These are phyloP conservation scores for Camillea tinctor DNA, from an alignment of 2,329 filamentous ascomycete species.

Conservation along the genomic window DNA sequence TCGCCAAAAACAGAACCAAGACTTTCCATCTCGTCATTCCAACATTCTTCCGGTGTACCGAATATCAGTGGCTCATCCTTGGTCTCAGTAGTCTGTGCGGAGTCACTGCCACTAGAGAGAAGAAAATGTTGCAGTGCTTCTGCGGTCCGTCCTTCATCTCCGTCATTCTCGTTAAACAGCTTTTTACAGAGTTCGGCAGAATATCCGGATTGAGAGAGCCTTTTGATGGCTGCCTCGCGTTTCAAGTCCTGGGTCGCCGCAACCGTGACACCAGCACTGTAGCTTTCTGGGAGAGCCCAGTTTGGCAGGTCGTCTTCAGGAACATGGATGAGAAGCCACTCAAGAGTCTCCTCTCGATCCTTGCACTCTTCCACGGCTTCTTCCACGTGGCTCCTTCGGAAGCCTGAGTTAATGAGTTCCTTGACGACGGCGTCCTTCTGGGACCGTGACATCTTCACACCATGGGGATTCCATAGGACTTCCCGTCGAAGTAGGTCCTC, in stretches of 20 bases:
- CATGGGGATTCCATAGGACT: constrained; percentile 84
- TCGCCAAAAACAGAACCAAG: constrained; percentile 85
- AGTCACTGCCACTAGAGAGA: constrained; percentile 44
- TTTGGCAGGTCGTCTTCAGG: constrained; percentile 93
- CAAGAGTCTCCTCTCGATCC: constrained; percentile 86
- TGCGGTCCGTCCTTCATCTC: constrained; percentile 75
- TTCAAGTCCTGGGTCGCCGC: constrained; percentile 73
- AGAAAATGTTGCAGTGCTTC: constrained; percentile 75
- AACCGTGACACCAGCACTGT: constrained; percentile 85
- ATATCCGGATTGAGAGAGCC: constrained; percentile 81
- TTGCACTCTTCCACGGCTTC: constrained; percentile 87
- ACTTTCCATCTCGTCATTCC: constrained; percentile 83
- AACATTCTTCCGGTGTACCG: constrained; percentile 60
- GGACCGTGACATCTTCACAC: constrained; percentile 59
- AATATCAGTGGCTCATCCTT: constrained; percentile 46
- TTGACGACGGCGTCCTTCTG: constrained; percentile 63
- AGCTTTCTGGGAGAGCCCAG: constrained; percentile 90
- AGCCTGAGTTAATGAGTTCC: constrained; percentile 76
- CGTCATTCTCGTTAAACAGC: constrained; percentile 66
- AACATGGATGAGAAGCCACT: constrained; percentile 96
- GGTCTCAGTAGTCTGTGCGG: constrained; percentile 28
- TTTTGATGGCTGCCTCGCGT: constrained; percentile 77
- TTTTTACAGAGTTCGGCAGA: constrained; percentile 79
- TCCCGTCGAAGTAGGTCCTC: constrained; percentile 76
- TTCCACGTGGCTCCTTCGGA: constrained; percentile 83